Evolutionary conservation across 73 alveolate species (phyloP).

Genomic region (Symbiodinium natans): DNA sequence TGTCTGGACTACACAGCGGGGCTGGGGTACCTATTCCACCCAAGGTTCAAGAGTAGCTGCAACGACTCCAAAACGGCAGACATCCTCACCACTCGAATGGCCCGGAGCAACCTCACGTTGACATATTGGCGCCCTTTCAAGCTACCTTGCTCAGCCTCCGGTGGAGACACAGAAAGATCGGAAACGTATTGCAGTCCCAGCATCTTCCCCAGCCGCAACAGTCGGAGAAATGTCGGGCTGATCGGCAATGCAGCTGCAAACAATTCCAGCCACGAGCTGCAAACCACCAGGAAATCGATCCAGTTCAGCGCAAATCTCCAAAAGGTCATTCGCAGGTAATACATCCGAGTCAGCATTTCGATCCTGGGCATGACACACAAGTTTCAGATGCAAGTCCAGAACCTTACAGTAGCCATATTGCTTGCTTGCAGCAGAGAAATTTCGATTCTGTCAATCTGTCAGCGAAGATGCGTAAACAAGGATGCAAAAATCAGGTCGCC

Average conservation of each 20-base stretch:
- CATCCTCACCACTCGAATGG: constrained; percentile 89
- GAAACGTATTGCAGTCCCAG: too few relatives aligned
- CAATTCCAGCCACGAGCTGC: constrained; percentile 84
- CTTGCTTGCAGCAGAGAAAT: not conserved
- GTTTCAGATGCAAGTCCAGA: not conserved
- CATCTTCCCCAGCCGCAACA: constrained; percentile 69
- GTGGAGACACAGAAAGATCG: too few relatives aligned
- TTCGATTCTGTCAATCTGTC: not conserved
- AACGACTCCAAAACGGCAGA: constrained; percentile 60
- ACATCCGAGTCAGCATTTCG: constrained; percentile 71
- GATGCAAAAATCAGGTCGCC: constrained; percentile 40
- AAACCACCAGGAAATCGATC: constrained; percentile 50
- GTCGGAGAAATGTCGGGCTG: constrained; percentile 61
- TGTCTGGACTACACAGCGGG: too few relatives aligned
- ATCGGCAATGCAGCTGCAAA: constrained; percentile 73
- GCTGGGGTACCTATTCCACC: not conserved
- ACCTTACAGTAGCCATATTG: not conserved
- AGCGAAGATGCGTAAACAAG: not conserved
- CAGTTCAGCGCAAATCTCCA: constrained; percentile 32
- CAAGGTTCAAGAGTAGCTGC: constrained; percentile 36
- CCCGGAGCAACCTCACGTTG: constrained; percentile 48
- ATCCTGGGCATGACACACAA: not conserved
- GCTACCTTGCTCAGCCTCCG: too few relatives aligned
- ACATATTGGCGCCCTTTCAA: not conserved
- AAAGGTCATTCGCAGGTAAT: constrained; percentile 31